phyloP scores from a whole-genome alignment of 805 yeast species.

The Ogataea pilisensis region DNA sequence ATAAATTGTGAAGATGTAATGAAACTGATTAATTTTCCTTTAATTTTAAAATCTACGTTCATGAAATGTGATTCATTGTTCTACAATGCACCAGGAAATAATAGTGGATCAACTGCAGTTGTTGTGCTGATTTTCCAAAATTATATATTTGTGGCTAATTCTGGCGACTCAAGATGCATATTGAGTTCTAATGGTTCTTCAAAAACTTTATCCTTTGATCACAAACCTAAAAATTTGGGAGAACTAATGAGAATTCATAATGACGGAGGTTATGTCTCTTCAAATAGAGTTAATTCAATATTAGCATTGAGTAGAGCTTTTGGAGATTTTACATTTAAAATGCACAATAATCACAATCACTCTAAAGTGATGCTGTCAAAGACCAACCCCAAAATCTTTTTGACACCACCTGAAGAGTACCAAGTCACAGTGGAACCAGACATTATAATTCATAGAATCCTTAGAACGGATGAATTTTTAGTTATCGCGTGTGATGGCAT shows the following conservation, averaged over 20 bases:
- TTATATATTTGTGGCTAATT: constrained; percentile 53
- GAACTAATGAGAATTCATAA: constrained; percentile 53
- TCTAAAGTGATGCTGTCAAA: constrained; percentile 19
- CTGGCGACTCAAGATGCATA: constrained; percentile 75
- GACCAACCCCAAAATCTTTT: constrained; percentile 22
- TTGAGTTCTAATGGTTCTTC: constrained; percentile 49
- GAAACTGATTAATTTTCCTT: constrained; percentile 23
- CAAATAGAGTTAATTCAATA: constrained; percentile 57
- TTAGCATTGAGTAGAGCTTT: constrained; percentile 55
- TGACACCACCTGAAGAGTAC: constrained; percentile 60
- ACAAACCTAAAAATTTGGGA: constrained; percentile 56
- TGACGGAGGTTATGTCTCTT: constrained; percentile 58
- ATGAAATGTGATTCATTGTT: constrained; percentile 42
- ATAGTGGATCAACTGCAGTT: constrained; percentile 52
- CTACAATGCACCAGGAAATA: constrained; percentile 34
- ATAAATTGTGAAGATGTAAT: constrained; percentile 14
- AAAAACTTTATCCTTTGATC: constrained; percentile 64
- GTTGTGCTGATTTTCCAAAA: constrained; percentile 42
- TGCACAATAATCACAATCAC: constrained; percentile 26
- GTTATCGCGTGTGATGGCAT: constrained; percentile 81
- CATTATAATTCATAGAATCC: constrained; percentile 49
- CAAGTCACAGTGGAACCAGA: constrained; percentile 82
- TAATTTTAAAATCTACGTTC: constrained; percentile 39
- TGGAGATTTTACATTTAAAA: constrained; percentile 62
- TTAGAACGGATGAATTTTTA: constrained; percentile 57